Conservation (phyloP, 208 protist species). For the Leishmania turanica region DNA sequence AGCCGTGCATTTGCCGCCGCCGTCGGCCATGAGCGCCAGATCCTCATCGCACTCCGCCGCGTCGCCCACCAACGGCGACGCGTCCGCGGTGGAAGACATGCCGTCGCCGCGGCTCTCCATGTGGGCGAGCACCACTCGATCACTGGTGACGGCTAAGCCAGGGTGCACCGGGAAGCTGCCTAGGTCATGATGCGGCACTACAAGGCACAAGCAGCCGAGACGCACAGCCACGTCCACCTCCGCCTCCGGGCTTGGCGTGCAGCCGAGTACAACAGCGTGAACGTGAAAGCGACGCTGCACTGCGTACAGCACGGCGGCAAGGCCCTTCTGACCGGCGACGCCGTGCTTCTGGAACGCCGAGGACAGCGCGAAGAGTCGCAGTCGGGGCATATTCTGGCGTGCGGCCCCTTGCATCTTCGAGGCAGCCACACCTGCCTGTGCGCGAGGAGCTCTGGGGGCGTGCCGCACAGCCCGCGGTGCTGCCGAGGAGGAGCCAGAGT, state of each 20-base stretch:
- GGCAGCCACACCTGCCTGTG: neutral
- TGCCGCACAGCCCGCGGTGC: neutral
- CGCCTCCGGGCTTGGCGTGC: conserved; percentile 1
- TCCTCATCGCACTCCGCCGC: conserved; percentile 7
- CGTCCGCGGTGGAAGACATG: neutral
- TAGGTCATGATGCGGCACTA: conserved; percentile 15
- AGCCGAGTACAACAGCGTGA: conserved; percentile 36
- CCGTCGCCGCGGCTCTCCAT: neutral
- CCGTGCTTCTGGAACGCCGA: conserved; percentile 26
- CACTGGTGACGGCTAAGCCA: conserved; percentile 6
- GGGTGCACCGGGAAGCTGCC: neutral
- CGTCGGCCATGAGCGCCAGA: neutral
- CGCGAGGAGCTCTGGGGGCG: neutral
- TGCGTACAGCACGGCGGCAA: conserved; percentile 4
- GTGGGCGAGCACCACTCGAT: conserved; percentile 11
- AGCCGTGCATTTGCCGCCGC: neutral
- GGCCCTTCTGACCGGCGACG: conserved; percentile 14
- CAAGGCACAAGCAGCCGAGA: conserved; percentile 38
- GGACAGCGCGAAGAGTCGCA: conserved; percentile 48
- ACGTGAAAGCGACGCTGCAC: conserved; percentile 30
- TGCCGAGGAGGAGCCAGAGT: neutral
- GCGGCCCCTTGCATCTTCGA: neutral
- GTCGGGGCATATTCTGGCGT: neutral
- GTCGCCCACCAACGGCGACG: neutral
- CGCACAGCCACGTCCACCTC: conserved; percentile 38